These are phyloP conservation scores for Aspergillus sclerotioniger DNA, from an alignment of 495 filamentous ascomycete species.

Conservation along the genomic window DNA sequence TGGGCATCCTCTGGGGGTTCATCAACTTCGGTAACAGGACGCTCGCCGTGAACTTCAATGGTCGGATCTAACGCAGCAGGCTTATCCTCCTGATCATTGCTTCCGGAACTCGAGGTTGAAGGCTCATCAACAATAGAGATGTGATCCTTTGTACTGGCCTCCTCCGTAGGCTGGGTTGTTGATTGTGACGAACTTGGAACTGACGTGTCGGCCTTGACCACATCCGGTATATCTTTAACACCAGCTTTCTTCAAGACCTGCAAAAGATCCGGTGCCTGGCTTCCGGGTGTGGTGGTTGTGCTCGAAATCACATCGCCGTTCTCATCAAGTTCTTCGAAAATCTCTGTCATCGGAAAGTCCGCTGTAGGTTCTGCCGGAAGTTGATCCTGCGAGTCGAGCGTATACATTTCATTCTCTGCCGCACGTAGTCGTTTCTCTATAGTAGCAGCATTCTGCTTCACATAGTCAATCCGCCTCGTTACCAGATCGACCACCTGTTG, in stretches of 20 bases:
- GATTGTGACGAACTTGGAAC: not conserved
- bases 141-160: not conserved
- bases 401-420: conserved; percentile 65
- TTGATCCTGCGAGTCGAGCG: conserved; percentile 35
- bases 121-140: not conserved
- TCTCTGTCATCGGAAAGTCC: conserved; percentile 75
- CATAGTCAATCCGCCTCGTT: conserved; percentile 79
- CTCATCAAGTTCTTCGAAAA: conserved; percentile 88
- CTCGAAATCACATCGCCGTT: conserved; percentile 78
- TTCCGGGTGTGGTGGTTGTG: conserved; percentile 57
- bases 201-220: conserved; percentile 11
- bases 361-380: conserved; percentile 19
- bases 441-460: conserved; percentile 68
- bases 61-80: conserved; percentile 24
- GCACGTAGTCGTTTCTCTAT: conserved; percentile 66
- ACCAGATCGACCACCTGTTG: conserved; percentile 68
- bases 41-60: conserved; percentile 25
- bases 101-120: conserved; percentile 1
- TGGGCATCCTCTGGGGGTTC: conserved; percentile 77
- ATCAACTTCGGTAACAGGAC: conserved; percentile 43
- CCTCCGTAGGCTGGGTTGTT: conserved; percentile 1
- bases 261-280: conserved; percentile 58
- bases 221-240: conserved; percentile 49
- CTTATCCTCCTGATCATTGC: conserved; percentile 11
- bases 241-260: conserved; percentile 71